A percentile compares a stretch with the other conserved stretches of the same genome.
Evolutionary conservation across 805 yeast genomes (phyloP).

Genomic region (Pichia phayaonensis): DNA sequence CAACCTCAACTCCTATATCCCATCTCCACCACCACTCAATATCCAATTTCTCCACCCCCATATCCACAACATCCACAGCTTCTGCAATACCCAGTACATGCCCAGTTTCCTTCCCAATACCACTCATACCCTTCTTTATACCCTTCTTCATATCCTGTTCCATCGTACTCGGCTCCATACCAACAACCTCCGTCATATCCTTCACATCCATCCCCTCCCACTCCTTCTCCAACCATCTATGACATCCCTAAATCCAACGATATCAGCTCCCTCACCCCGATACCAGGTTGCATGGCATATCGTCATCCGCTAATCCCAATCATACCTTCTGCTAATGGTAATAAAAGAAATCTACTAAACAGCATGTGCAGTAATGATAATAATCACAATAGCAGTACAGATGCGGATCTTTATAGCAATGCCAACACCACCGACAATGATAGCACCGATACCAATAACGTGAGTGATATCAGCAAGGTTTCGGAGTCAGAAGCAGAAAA

Average conservation of each 20-base stretch:
- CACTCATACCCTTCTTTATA: background rate
- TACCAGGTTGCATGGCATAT: constrained; percentile 8
- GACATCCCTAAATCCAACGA: background rate
- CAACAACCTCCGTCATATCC: background rate
- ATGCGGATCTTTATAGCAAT: no score
- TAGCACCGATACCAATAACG: no score
- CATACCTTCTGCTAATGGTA: constrained; percentile 6
- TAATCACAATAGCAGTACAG: no score
- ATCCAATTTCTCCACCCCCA: background rate
- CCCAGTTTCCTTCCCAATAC: no score
- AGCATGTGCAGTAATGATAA: no score
- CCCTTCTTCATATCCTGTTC: background rate
- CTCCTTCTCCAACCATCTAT: background rate
- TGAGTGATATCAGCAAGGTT: no score
- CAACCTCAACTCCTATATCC: background rate
- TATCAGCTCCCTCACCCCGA: constrained; percentile 1
- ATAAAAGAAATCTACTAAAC: background rate
- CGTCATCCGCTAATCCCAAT: constrained; percentile 6
- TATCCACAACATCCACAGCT: background rate
- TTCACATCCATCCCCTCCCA: background rate
- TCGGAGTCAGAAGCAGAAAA: no score
- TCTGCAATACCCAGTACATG: no score
- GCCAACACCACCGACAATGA: no score
- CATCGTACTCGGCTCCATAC: background rate
- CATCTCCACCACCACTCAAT: background rate